Base-by-base conservation (phyloP, 1,139 yeast species). In the Citeromyces hawaiiensis region DNA sequence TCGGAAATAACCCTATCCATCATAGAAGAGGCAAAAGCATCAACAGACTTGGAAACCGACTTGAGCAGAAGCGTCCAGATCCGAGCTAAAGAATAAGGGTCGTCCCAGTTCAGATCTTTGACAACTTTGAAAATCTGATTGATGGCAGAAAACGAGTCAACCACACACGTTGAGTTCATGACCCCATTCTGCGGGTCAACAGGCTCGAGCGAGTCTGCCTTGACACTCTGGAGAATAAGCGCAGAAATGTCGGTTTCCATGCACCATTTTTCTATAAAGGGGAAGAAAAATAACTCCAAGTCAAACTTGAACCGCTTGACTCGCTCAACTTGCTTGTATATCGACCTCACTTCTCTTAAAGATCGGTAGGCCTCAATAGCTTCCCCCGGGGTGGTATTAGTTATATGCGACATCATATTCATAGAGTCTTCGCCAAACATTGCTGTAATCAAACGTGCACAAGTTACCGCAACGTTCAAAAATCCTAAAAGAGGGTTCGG, bases 341-440 rank as follows among this genome's bases (percentile, higher is more conserved):
- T 66, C 40, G 63, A 66, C 41, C 83, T 61, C 18, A 83, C 60
- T 47, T 78, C 80, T 31, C 62, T 59, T 10, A 83, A 59, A 10
- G 71, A 64, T 36, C 64, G 63, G 53, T 82, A 83, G 2, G 78
- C 65, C 35, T 73, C 76, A 29, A 78, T 54, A 13, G 85, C 76
- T 49, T 80, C 87, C 3, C 70, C 70, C 45, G 74, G 72, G 2
- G 75, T 61, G 9, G 78, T 56, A 10, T 52, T 52, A 29, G 58
- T 49, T 40, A 79, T 67, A 50, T 77, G 79, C 25, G 64, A 61
- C 34, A 81, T 57, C 59, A 83, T 78, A 32, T 74, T 70, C 43
- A 68, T 64, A 1, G 82, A 67, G 52, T 83, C 94, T 2, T 72
- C 70, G 0, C 77, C 72, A 52, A 81, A 76, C 55, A 80, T 69